These are phyloP conservation scores for Backusella parvicylindrica DNA, from an alignment of 192 early-diverging fungal genomes.

Conservation along the genomic window DNA sequence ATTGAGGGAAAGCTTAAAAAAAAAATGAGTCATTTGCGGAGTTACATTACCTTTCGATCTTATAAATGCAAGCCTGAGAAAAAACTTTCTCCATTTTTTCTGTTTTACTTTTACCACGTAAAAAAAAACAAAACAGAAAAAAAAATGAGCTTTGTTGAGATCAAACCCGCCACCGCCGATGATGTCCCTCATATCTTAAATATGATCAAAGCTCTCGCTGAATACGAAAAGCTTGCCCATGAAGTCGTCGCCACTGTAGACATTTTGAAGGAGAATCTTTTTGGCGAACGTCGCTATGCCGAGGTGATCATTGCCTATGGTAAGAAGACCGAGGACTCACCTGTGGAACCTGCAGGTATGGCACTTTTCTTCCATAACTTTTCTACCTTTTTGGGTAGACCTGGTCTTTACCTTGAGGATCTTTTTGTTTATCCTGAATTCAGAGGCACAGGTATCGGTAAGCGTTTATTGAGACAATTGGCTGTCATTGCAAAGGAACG, in stretches of 20 bases:
- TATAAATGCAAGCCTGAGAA: not conserved
- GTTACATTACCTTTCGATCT: not conserved
- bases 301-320: constrained; percentile 65
- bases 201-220: constrained; percentile 73
- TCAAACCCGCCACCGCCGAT: constrained; percentile 49
- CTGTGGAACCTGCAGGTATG: constrained; percentile 63
- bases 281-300: constrained; percentile 61
- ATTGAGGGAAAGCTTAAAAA: not conserved
- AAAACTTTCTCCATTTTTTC: not conserved
- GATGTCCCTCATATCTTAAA: constrained; percentile 64
- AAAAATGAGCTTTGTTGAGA: constrained; percentile 17
- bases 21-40: not conserved
- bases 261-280: constrained; percentile 57
- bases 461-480: constrained; percentile 61
- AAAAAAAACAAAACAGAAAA: not conserved
- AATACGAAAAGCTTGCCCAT: constrained; percentile 72
- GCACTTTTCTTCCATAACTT: constrained; percentile 88
- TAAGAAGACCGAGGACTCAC: constrained; percentile 18
- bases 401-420: constrained; percentile 86
- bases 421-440: constrained; percentile 65
- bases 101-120: constrained; percentile 3
- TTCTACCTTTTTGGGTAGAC: constrained; percentile 66
- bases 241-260: constrained; percentile 70
- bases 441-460: constrained; percentile 68
- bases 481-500: constrained; percentile 60